Conservation (phyloP, 768 basidiomycete genomes). For the Lactarius sp. region DNA sequence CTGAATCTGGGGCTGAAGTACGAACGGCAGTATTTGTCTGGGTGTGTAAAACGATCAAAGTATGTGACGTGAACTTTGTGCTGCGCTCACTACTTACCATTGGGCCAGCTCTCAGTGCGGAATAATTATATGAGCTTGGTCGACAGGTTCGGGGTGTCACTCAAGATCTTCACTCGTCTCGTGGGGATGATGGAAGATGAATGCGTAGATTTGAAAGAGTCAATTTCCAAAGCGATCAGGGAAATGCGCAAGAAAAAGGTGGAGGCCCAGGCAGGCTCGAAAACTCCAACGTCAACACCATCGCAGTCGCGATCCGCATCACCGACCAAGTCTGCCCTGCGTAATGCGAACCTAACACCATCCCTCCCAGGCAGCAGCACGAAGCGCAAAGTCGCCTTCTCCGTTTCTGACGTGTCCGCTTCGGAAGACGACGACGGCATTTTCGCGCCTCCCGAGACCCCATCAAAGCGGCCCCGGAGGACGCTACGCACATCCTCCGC, state of each 20-base stretch:
- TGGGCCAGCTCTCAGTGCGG: not conserved
- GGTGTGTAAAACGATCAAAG: conserved; percentile 22
- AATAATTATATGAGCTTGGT: not conserved
- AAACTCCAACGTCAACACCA: conserved; percentile 4
- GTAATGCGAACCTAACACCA: conserved; percentile 3
- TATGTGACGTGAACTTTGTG: conserved; percentile 4
- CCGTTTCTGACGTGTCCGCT: conserved; percentile 4
- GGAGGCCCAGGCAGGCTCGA: not conserved
- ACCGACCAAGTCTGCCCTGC: conserved; percentile 23
- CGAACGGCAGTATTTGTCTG: conserved; percentile 19
- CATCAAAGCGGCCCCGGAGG: conserved; percentile 19
- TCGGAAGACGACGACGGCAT: conserved; percentile 14
- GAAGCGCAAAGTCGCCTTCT: conserved; percentile 25
- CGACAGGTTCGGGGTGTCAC: conserved; percentile 7
- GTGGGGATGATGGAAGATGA: conserved; percentile 12
- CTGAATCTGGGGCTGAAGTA: conserved; percentile 11
- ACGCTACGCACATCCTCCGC: conserved; percentile 1
- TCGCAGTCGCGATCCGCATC: conserved; percentile 16
- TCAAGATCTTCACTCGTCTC: conserved; percentile 1
- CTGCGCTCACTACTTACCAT: not conserved
- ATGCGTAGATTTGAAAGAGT: conserved; percentile 10
- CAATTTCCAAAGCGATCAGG: conserved; percentile 1
- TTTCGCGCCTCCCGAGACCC: conserved; percentile 18
- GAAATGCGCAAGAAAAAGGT: conserved; percentile 15
- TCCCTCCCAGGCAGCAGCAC: not conserved